phyloP scores from a whole-genome alignment of 179 eudicot species.

The Silene coronaria region DNA sequence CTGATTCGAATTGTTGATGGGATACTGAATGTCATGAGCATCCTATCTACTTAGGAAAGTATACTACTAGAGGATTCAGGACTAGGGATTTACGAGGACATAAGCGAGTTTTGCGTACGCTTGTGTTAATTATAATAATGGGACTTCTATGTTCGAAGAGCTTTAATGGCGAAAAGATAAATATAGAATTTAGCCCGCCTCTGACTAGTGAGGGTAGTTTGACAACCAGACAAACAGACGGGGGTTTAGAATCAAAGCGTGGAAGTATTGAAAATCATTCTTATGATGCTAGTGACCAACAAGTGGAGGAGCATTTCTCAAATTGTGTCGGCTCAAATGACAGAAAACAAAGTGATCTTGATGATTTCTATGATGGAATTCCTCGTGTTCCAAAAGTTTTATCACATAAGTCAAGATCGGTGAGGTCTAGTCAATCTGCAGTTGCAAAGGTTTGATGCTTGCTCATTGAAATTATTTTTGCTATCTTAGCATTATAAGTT shows the following conservation, averaged over 20 bases:
- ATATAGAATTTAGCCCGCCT: slow-evolving; percentile 19
- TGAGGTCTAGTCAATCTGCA: slow-evolving; percentile 71
- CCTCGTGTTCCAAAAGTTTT: slow-evolving; percentile 57
- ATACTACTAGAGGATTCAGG: slow-evolving; percentile 2
- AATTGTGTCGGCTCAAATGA: slow-evolving; percentile 9
- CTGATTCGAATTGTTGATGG: slow-evolving; percentile 12
- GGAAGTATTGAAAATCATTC: slow-evolving; percentile 22
- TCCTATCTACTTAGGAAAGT: slow-evolving; percentile 10
- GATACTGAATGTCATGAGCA: slow-evolving; percentile 8
- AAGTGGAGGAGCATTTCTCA: slow-evolving; percentile 20
- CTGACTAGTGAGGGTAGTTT: slow-evolving; percentile 13
- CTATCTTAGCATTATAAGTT: background rate
- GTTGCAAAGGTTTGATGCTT: slow-evolving; percentile 61
- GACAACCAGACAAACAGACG: slow-evolving; percentile 8
- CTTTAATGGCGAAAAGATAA: slow-evolving; percentile 22
- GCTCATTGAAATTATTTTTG: background rate
- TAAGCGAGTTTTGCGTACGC: background rate
- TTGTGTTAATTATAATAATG: slow-evolving; percentile 24
- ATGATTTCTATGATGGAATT: slow-evolving; percentile 73
- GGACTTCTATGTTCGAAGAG: slow-evolving; percentile 40
- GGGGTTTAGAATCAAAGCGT: slow-evolving; percentile 16
- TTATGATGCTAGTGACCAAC: slow-evolving; percentile 18
- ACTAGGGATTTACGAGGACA: slow-evolving; percentile 1
- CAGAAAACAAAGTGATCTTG: slow-evolving; percentile 21
- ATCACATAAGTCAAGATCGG: slow-evolving; percentile 67